Evolutionary conservation across 768 basidiomycete species (phyloP), one percentile per base, ranked within the genome.

Genomic region (Zangia roseola): DNA sequence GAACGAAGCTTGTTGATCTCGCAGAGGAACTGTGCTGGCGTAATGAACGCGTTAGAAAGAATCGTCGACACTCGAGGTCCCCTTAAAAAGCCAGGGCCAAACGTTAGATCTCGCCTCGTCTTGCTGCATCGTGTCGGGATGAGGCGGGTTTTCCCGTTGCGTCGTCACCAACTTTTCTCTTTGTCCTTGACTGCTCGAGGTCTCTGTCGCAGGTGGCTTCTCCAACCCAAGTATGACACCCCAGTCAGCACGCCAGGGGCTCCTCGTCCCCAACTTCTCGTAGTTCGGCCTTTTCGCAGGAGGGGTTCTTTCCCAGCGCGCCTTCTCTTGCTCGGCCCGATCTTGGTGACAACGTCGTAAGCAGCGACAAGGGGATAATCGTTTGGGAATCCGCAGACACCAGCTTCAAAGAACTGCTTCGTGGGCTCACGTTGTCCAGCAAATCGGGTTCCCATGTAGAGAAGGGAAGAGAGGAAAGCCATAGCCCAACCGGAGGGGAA

Each of bases 401-500:
- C 89, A 4, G 88, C 83, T 69, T 97, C 95, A 58, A 89, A 91
- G 33, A 81, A 74, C 57, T 95, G 92, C 5, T 83, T 84, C 56
- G 79, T 78, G 28, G 86, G 81, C 61, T 97, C 92, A 24, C 85
- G 81, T 59, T 94, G 86, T 2, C 94, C 95, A 6, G 79, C 89
- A 16, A 95, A 77, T 7, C 92, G 85, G 2, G 89, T 90, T 19
- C 88, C 87, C 0, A 94, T 93, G 65, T 82, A 84, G 4, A 78
- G 76, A 42, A 99, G 78, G 3, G 94, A 94, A 34, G 76, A 77
- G 53, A 90, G 82, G 70, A 98, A 92, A 1, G 94, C 77, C 86
- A 93, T 95, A 0, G 81, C 79, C 93, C 94, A 98, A 12, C 91
- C 93, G 2, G 82, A 74, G 4, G 95, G 95, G 26, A 95, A 65